These are phyloP conservation scores for Cryptococcus floricola DNA, from an alignment of 1,284 basidiomycete species.

Conservation along the genomic window DNA sequence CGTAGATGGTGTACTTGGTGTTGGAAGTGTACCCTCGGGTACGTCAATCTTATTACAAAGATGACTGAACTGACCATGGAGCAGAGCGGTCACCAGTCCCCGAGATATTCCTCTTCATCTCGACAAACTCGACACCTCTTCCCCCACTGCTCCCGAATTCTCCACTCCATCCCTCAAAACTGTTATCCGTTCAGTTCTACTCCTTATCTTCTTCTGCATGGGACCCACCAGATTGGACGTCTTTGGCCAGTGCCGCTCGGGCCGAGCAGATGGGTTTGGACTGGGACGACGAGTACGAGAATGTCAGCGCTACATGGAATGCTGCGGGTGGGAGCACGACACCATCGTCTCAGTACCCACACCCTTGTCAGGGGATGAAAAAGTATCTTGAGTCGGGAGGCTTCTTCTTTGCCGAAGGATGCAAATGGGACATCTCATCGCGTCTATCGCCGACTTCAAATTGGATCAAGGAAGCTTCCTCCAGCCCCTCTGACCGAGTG, in stretches of 20 bases:
- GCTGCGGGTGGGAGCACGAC: conserved; percentile 2
- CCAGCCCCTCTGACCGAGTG: conserved; percentile 5
- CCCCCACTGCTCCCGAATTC: conserved; percentile 38
- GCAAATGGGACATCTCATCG: conserved; percentile 84
- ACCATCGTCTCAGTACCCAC: conserved; percentile 56
- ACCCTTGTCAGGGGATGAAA: conserved; percentile 82
- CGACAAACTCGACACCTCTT: conserved; percentile 32
- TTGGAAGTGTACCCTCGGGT: conserved; percentile 52
- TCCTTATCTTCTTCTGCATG: conserved; percentile 50
- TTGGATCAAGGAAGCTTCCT: conserved; percentile 48
- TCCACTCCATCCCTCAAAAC: conserved; percentile 43
- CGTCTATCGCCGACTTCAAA: conserved; percentile 56
- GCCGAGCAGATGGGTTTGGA: conserved; percentile 3
- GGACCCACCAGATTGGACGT: conserved; percentile 39
- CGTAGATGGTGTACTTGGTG: conserved; percentile 76
- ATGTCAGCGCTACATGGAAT: conserved; percentile 4
- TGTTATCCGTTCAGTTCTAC: conserved; percentile 51
- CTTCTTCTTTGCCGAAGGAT: conserved; percentile 84
- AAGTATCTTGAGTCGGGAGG: conserved; percentile 88
- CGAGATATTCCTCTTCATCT: conserved; percentile 48
- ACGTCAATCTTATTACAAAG: conserved; percentile 11
- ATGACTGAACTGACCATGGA: background rate
- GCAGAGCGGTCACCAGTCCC: conserved; percentile 41
- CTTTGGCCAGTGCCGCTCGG: conserved; percentile 12
- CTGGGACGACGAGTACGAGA: conserved; percentile 23